Conservation (phyloP, 495 filamentous ascomycete genomes). For the Penicillium goetzii region DNA sequence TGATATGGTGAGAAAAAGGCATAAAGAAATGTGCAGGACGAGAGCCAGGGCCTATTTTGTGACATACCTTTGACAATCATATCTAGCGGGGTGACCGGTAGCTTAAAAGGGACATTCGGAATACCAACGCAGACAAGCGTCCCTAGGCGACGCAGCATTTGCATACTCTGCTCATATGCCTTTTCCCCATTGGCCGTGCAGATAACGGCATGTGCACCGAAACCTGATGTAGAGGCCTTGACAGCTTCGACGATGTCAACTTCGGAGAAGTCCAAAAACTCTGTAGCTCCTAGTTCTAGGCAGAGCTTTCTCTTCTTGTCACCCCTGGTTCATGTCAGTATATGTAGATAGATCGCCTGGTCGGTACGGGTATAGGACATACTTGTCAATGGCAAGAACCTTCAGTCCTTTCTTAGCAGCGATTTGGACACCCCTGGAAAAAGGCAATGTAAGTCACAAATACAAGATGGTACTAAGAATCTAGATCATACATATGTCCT, state of each 20-base stretch:
- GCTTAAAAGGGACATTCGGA: conserved; percentile 39
- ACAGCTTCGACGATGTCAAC: conserved; percentile 42
- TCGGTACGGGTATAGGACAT: neutral
- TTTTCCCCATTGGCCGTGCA: conserved; percentile 46
- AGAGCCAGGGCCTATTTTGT: neutral
- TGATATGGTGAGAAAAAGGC: neutral
- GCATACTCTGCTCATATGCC: conserved; percentile 47
- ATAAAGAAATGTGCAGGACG: neutral
- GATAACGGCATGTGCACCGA: conserved; percentile 52
- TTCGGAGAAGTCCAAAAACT: conserved; percentile 46
- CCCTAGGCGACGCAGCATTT: conserved; percentile 44
- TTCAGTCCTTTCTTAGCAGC: conserved; percentile 44
- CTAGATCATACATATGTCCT: conserved; percentile 43
- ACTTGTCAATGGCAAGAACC: conserved; percentile 52
- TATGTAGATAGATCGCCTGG: neutral
- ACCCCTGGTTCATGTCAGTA: conserved; percentile 30
- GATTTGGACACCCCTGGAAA: conserved; percentile 47
- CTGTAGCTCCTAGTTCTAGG: conserved; percentile 41
- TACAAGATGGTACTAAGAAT: neutral
- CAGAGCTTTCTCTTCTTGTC: conserved; percentile 47
- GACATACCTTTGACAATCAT: conserved; percentile 46
- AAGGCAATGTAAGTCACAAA: neutral
- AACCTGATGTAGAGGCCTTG: conserved; percentile 37
- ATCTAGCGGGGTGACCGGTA: conserved; percentile 48
- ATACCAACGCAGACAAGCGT: conserved; percentile 52